Base-by-base conservation (phyloP, 1,284 basidiomycete genomes). In the Pisolithus thermaeus region DNA sequence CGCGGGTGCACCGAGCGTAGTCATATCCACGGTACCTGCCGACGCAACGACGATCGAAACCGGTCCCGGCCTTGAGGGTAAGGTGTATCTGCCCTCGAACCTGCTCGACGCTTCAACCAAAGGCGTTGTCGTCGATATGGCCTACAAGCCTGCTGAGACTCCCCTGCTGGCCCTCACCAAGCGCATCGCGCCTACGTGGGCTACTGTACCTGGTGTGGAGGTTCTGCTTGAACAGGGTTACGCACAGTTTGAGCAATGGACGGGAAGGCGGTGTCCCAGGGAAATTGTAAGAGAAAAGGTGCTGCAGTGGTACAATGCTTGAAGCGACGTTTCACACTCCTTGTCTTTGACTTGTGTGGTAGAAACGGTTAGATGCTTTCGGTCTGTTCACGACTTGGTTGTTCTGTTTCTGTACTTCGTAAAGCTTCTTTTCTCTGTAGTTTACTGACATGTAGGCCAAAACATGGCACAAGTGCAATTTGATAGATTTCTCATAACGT, bases 181-280 rank as follows among this genome's bases (percentile, higher is more conserved):
- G 57, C 62, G 60, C 20, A 67, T 64, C 3, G 71, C 64, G 2
- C 56, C 61, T n/a, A 70, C 78, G n/a, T 97, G 94, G 93, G 75
- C 71, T 22, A 70, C 73, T 1, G 86, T 94, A 9, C 77, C 78
- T 41, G 93, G 94, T 0, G 73, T 96, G 7, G 89, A 94, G 64
- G 86, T 94, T 43, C 70, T 96, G 45, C 74, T 93, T 44, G 86
- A 92, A 71, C 92, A 96, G 65, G 93, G 89, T 1, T 93, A 84
- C 67, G 78, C 78, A 51, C 92, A 95, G 70, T 92, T 91, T 65
- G 77, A 81, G 67, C 63, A 82, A 44, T 95, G 90, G 91, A 94
- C 88, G 56, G 79, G 78, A 6, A 71, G 82, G 43, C 66, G 61
- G 42, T 81, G 78, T 52, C 83, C 84, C 5, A 70, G 66, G 57